Evolutionary conservation across 2,329 filamentous ascomycete species (phyloP), one percentile per base, ranked within the genome.

Genomic region (Talaromyces sp.): DNA sequence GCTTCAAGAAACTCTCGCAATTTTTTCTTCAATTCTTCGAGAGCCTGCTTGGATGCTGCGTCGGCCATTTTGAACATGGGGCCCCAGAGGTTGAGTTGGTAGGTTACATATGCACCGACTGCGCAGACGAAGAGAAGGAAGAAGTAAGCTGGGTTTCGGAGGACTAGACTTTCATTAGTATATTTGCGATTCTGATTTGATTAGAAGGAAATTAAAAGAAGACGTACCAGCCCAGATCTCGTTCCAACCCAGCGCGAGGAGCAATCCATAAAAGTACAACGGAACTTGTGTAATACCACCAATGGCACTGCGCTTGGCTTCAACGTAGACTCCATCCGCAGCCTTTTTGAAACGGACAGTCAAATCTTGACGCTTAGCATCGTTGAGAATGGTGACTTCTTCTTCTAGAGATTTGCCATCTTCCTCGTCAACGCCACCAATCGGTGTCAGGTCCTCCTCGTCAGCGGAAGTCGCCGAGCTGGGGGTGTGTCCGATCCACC

Each of bases 331-430:
- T 8, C 93, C 95, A 75, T 99, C 95, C 1, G 95, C 95, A 41
- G 92, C 95, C 85, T 98, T 98, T 85, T 97, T 98, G 85, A 99
- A 99, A 63, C 95, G 87, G 15, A 96, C 90, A 10, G 93, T 92
- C 33, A 99, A 85, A 75, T 99, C 93, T 75, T 96, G 91, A 67
- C 91, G 87, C 81, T 97, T 97, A 69, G 88, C 85, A 78, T 98
- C 94, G 73, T 89, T 90, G 56, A 99, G 84, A n/a, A 98, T 87
- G 0, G 91, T 95, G 88, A 96, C 97, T 80, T 99, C 95, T 76
- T 98, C 95, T 73, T 97, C 93, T 25, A 97, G 81, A 69, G 90
- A 96, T 85, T 95, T 96, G 73, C 92, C 93, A 68, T 96, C 93
- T 64, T 97, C 93, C 73, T 97, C 93, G 67, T 98, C 95, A 1